These are phyloP conservation scores for Suillus variegatus DNA, from an alignment of 768 basidiomycete species.

Conservation along the genomic window DNA sequence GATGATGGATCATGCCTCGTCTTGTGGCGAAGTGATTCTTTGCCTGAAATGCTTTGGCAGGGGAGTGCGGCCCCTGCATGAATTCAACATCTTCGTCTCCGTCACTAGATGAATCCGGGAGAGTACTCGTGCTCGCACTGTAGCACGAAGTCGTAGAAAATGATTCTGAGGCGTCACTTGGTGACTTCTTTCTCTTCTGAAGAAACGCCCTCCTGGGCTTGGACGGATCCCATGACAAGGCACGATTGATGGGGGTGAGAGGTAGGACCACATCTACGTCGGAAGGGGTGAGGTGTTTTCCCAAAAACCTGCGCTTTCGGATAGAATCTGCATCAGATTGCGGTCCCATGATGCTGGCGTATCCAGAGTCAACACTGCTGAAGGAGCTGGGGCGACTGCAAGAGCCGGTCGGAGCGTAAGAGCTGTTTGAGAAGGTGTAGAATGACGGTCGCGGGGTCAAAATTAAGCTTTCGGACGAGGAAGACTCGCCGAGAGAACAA, in stretches of 20 bases:
- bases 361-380: conserved; percentile 31
- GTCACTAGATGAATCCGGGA: neutral
- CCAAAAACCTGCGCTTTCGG: conserved; percentile 4
- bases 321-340: conserved; percentile 15
- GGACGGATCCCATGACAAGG: conserved; percentile 12
- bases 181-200: conserved; percentile 28
- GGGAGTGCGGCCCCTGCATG: neutral
- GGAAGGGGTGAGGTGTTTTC: neutral
- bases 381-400: conserved; percentile 21
- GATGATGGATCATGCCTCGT: conserved; percentile 52
- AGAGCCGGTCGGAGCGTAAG: conserved; percentile 4
- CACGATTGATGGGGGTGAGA: conserved; percentile 11
- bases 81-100: neutral
- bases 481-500: conserved; percentile 17
- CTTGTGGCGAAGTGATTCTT: conserved; percentile 25
- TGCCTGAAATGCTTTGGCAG: conserved; percentile 23
- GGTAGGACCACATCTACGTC: conserved; percentile 16
- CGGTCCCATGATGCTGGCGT: conserved; percentile 28
- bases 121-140: neutral
- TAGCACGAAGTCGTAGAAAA: conserved; percentile 5
- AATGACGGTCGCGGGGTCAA: conserved; percentile 26
- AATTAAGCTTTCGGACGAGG: conserved; percentile 11
- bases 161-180: neutral
- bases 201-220: conserved; percentile 23
- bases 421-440: conserved; percentile 8